phyloP scores from a whole-genome alignment of 2,329 filamentous ascomycete genomes.

The Cladophialophora chaetospira region DNA sequence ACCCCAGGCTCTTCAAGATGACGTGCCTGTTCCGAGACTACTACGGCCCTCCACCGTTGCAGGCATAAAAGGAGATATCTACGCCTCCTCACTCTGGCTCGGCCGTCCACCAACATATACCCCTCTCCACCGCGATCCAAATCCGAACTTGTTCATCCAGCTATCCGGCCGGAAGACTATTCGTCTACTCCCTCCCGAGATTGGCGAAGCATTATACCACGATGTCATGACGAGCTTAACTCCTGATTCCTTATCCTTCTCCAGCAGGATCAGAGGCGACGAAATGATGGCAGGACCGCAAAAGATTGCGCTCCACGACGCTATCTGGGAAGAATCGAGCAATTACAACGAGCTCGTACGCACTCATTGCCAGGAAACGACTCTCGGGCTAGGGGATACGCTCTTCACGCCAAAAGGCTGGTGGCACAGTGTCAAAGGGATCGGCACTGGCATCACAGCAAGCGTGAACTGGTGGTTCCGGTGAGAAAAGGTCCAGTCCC shows the following conservation, averaged over 20 bases:
- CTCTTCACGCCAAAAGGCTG: slow-evolving; percentile 80
- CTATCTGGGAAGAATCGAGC: slow-evolving; percentile 63
- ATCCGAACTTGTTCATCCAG: slow-evolving; percentile 90
- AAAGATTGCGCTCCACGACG: slow-evolving; percentile 64
- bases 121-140: slow-evolving; percentile 88
- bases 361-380: slow-evolving; percentile 51
- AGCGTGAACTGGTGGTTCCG: slow-evolving; percentile 82
- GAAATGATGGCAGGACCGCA: slow-evolving; percentile 92
- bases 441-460: slow-evolving; percentile 59
- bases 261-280: slow-evolving; percentile 65
- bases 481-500: slow-evolving; percentile 43
- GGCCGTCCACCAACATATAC: slow-evolving; percentile 85
- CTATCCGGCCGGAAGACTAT: slow-evolving; percentile 72
- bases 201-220: slow-evolving; percentile 67
- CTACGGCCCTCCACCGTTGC: slow-evolving; percentile 52
- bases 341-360: slow-evolving; percentile 33
- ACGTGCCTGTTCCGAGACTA: slow-evolving; percentile 64
- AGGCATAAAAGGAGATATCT: slow-evolving; percentile 79
- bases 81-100: slow-evolving; percentile 84
- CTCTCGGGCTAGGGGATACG: slow-evolving; percentile 66
- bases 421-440: slow-evolving; percentile 81
- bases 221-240: slow-evolving; percentile 42
- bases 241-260: slow-evolving; percentile 31
- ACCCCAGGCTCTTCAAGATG: slow-evolving; percentile 61
- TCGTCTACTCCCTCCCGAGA: slow-evolving; percentile 66